Evolutionary conservation across 805 yeast species (phyloP).

Genomic region (Candida broadrunensis): DNA sequence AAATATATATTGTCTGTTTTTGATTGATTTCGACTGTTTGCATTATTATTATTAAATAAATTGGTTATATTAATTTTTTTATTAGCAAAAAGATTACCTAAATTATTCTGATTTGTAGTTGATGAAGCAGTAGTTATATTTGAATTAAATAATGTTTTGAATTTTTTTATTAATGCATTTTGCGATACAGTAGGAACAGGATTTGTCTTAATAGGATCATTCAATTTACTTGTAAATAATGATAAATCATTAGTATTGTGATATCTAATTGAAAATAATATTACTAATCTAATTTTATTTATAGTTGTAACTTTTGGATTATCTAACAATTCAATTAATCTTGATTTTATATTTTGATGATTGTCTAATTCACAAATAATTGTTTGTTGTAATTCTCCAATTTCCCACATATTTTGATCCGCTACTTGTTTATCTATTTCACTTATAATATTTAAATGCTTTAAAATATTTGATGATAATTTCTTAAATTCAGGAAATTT

Average conservation of each 20-base stretch:
- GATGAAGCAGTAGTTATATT: constrained; percentile 7
- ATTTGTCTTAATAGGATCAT: constrained; percentile 24
- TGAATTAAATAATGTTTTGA: constrained; percentile 20
- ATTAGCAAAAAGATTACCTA: constrained; percentile 29
- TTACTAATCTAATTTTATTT: constrained; percentile 67
- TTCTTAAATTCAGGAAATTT: constrained; percentile 93
- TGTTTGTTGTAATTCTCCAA: constrained; percentile 88
- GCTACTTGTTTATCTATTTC: constrained; percentile 79
- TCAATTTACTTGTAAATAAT: constrained; percentile 21
- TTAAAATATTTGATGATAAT: constrained; percentile 81
- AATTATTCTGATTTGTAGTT: constrained; percentile 11
- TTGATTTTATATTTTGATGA: constrained; percentile 42
- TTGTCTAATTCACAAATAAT: constrained; percentile 54
- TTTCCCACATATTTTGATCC: constrained; percentile 65
- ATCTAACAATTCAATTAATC: constrained; percentile 52
- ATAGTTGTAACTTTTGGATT: constrained; percentile 38
- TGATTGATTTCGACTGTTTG: constrained; percentile 11
- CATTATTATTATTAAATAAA: constrained; percentile 19
- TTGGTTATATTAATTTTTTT: constrained; percentile 31
- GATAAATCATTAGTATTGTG: constrained; percentile 19
- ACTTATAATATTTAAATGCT: constrained; percentile 86
- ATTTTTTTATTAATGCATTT: constrained; percentile 26
- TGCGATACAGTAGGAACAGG: constrained; percentile 35
- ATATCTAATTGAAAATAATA: constrained; percentile 70
- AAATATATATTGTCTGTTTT: constrained; percentile 72